Base-by-base conservation (phyloP, 768 basidiomycete genomes). In the Gautieria morchelliformis region DNA sequence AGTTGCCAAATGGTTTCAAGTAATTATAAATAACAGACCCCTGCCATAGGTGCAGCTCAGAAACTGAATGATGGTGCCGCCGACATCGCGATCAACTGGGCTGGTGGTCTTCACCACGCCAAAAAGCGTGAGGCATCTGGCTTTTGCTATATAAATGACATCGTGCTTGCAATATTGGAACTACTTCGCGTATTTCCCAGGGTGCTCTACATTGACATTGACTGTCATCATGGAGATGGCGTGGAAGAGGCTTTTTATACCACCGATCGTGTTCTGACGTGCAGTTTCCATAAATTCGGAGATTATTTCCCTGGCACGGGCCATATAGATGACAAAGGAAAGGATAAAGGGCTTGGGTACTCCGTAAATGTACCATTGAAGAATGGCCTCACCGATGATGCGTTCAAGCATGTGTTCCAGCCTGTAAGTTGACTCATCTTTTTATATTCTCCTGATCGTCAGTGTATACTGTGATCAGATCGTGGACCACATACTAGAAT, bases 181-280 rank as follows among this genome's bases (percentile, higher is more conserved):
- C 84, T 99, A 8, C 74, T 95, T n/a, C 82, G 93, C 62, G 81
- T 76, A 55, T 83, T 83, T 65, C 78, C 89, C 2, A 85, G 96
- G 53, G 95, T 99, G 17, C 74, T 99, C 32, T 98, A 99, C 68
- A 87, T 99, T 70, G 95, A 99, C 71, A 93, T 98, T 59, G 96
- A 98, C 70, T 93, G 93, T 52, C 96, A 98, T 68, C 96, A 99
- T 69, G 95, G 96, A 17, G 96, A 98, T 67, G 95, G 95, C 14
- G 96, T 98, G 33, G 96, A 99, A 65, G 96, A 98, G 68, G 96
- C 95, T 4, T 97, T 98, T 74, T 97, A 96, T 68, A 94, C 90
- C 37, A 95, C 92, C 4, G 91, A 98, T 69, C 78, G 96, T 52
- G 96, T 98, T 64, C 93, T 97, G 88, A 97, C 95, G 2, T 89